These are phyloP conservation scores for Nannizziopsis arthrosporioides DNA, from an alignment of 2,329 filamentous ascomycete species.

Conservation along the genomic window DNA sequence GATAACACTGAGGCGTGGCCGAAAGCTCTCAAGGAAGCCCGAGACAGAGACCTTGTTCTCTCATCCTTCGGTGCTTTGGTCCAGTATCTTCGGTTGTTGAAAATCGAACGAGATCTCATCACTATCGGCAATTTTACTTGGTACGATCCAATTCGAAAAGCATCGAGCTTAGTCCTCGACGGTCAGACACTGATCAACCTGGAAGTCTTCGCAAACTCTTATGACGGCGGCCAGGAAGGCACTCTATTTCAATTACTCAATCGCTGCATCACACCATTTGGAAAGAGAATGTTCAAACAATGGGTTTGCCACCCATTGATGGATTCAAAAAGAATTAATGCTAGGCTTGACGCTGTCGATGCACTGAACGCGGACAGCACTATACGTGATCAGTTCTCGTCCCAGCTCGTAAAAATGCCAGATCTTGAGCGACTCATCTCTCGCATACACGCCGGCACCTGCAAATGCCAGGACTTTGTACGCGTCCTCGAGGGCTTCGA, in stretches of 20 bases:
- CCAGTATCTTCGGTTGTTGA: constrained; percentile 74
- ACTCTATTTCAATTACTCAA: constrained; percentile 87
- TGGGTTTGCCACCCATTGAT: constrained; percentile 96
- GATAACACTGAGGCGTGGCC: constrained; percentile 64
- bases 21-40: constrained; percentile 55
- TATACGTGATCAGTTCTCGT: constrained; percentile 75
- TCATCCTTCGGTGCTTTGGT: constrained; percentile 82
- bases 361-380: constrained; percentile 72
- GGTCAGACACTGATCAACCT: constrained; percentile 95
- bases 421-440: constrained; percentile 91
- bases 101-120: constrained; percentile 76
- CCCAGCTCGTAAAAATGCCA: constrained; percentile 79
- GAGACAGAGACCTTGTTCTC: constrained; percentile 71
- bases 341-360: constrained; percentile 86
- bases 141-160: constrained; percentile 88
- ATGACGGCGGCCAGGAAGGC: constrained; percentile 71
- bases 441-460: constrained; percentile 82
- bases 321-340: constrained; percentile 78
- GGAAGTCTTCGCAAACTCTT: constrained; percentile 90
- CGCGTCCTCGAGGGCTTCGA: constrained; percentile 91
- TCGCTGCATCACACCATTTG: constrained; percentile 89
- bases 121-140: constrained; percentile 82
- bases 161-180: constrained; percentile 79
- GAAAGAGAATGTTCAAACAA: constrained; percentile 87
- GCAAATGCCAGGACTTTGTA: constrained; percentile 83